phyloP scores from a whole-genome alignment of 768 basidiomycete species.

The Podaxis sp. region DNA sequence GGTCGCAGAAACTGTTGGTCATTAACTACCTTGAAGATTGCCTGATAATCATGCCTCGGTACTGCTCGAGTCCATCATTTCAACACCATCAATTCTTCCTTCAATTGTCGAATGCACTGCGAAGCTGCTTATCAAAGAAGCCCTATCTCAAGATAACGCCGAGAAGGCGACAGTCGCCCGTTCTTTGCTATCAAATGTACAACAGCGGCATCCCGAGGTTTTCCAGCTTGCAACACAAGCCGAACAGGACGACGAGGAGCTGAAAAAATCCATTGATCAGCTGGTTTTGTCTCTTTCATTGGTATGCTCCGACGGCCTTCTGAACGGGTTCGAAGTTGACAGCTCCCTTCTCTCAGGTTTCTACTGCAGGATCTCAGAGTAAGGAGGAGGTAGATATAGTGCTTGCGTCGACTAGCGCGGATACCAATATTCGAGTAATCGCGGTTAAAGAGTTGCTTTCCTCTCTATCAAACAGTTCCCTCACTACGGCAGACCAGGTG shows the following conservation, averaged over 20 bases:
- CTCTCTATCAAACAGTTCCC: slow-evolving; percentile 26
- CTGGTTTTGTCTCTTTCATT: slow-evolving; percentile 58
- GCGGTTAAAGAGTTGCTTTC: slow-evolving; percentile 59
- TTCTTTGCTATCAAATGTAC: slow-evolving; percentile 51
- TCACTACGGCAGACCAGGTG: slow-evolving; percentile 44
- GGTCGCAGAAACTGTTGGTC: neutral
- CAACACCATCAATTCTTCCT: slow-evolving; percentile 30
- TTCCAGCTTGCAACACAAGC: slow-evolving; percentile 42
- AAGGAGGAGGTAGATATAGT: slow-evolving; percentile 36
- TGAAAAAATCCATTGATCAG: slow-evolving; percentile 47
- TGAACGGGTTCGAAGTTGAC: neutral
- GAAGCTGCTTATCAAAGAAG: slow-evolving; percentile 25
- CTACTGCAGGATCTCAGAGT: neutral
- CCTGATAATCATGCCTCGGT: slow-evolving; percentile 26
- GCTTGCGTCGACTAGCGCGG: slow-evolving; percentile 60
- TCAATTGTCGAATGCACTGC: slow-evolving; percentile 31
- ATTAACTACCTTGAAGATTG: slow-evolving; percentile 24
- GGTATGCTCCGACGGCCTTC: slow-evolving; percentile 31
- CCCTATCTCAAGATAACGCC: slow-evolving; percentile 23
- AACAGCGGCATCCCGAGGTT: slow-evolving; percentile 61
- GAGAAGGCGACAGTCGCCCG: slow-evolving; percentile 24
- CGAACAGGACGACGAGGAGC: slow-evolving; percentile 31
- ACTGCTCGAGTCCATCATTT: slow-evolving; percentile 38
- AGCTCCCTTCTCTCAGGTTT: neutral
- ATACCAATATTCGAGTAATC: slow-evolving; percentile 52